phyloP scores from a whole-genome alignment of 2,329 filamentous ascomycete genomes.

The Diaporthe humulicola region DNA sequence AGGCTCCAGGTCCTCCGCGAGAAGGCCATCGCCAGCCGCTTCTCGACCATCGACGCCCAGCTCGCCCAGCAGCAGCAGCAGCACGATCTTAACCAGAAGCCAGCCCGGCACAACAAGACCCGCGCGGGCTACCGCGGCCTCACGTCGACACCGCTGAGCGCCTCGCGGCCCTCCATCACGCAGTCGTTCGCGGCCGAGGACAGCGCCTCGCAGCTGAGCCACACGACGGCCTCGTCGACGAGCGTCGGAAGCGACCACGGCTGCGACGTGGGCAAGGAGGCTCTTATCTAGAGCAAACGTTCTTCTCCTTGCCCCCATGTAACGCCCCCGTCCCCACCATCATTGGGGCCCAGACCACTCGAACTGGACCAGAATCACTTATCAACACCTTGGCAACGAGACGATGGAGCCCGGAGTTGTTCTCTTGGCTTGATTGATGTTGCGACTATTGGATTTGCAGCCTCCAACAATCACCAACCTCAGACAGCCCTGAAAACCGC shows the following conservation, averaged over 20 bases:
- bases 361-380: not conserved
- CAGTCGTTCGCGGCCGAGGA: slow-evolving; percentile 37
- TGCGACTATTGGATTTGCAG: not conserved
- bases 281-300: not conserved
- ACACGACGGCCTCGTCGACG: slow-evolving; percentile 16
- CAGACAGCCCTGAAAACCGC: not conserved
- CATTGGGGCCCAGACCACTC: not conserved
- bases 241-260: slow-evolving; percentile 8
- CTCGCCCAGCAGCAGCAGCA: slow-evolving; percentile 35
- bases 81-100: slow-evolving; percentile 14
- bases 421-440: not conserved
- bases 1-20: slow-evolving; percentile 65
- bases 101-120: slow-evolving; percentile 29
- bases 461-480: not conserved
- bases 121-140: slow-evolving; percentile 37
- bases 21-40: slow-evolving; percentile 63
- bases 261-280: slow-evolving; percentile 1
- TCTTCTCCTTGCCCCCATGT: too few species aligned
- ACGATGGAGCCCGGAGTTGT: not conserved
- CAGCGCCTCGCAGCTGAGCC: slow-evolving; percentile 24
- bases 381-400: not conserved
- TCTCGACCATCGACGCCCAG: slow-evolving; percentile 57
- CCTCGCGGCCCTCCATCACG: slow-evolving; percentile 33
- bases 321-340: not conserved
- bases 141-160: slow-evolving; percentile 30